Base-by-base conservation (phyloP, 805 yeast genomes). In the Grigorovia transvaalensis region DNA sequence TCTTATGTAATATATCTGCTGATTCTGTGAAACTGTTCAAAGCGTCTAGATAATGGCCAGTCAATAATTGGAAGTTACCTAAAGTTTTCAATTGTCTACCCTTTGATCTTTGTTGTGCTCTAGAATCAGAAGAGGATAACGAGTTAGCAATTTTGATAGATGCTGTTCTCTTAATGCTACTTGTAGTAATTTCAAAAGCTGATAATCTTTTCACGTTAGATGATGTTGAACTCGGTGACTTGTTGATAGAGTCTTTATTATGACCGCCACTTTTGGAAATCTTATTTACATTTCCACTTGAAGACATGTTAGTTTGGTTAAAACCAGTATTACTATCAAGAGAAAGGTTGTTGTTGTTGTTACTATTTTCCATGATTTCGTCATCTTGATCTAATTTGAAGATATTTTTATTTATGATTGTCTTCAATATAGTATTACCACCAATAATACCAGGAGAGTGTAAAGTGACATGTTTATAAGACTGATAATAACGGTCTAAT, bases 1-100 rank as follows among this genome's bases (percentile, higher is more conserved):
- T 73, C 12, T 78, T 73, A 54, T 79, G 80, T 50, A 88, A 68
- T 23, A 76, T 69, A 2, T 71, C 60, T 1, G 84, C 74, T 0
- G 96, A 82, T 44, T 89, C 96, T n/a, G 82, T 77, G 58, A 89
- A 83, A 53, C 81, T 80, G 23, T 74, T 72, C 50, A 90, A 63
- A 0, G 97, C 95, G 52, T 82, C 86, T 15, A 74, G 64, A 46
- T 84, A 74, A 50, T 85, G 79, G 1, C 99, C 99, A 0, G 96
- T 84, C 47, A 93, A 67, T 13, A 93, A 71, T 60, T 80, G 82
- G 57, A 91, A 79, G 57, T 84, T 84, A 0, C 88, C 98, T 59
- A 82, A 69, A 41, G 85, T 74, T 59, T 91, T 91, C 27, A 77
- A 64, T 58, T 85, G 85, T 49, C 99, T 74, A 1, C 70, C 96